These are phyloP conservation scores for Pluteus cervinus DNA, from an alignment of 768 basidiomycete species.

Conservation along the genomic window DNA sequence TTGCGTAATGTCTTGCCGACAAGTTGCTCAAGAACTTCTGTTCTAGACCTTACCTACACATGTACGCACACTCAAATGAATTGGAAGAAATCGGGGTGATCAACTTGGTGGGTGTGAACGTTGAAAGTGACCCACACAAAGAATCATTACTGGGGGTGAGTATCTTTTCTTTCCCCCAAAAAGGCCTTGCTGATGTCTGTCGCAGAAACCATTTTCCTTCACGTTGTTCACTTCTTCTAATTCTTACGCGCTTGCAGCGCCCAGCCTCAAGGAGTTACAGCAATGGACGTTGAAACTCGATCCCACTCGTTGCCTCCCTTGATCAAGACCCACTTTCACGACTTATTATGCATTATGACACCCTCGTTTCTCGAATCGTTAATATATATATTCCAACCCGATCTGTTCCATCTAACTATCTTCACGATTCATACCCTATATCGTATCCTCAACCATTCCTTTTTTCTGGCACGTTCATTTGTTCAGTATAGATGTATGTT, in stretches of 20 bases:
- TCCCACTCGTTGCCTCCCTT: conserved; percentile 61
- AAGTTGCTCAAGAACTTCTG: conserved; percentile 1
- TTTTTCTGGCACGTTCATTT: too few relatives aligned
- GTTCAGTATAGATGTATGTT: too few relatives aligned
- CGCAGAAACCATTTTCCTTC: conserved; percentile 79
- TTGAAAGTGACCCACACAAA: conserved; percentile 83
- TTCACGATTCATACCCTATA: background rate
- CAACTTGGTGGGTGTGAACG: conserved; percentile 77
- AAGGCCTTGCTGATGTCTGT: conserved; percentile 6
- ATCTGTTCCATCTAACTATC: conserved; percentile 3
- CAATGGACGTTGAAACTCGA: conserved; percentile 84
- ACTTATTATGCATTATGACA: too few relatives aligned
- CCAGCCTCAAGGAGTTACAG: conserved; percentile 74
- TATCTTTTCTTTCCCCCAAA: conserved; percentile 11
- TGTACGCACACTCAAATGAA: conserved; percentile 83
- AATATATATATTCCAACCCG: conserved; percentile 1
- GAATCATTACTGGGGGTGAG: conserved; percentile 82
- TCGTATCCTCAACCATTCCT: too few relatives aligned
- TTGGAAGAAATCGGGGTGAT: conserved; percentile 79
- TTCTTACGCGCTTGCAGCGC: conserved; percentile 83
- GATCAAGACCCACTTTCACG: conserved; percentile 10
- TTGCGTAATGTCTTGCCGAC: conserved; percentile 8
- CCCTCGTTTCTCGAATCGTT: conserved; percentile 10
- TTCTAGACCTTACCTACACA: conserved; percentile 79
- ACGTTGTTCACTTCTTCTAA: conserved; percentile 90